phyloP scores from a whole-genome alignment of 192 early-diverging fungal genomes.

The Anaeromyces robustus region DNA sequence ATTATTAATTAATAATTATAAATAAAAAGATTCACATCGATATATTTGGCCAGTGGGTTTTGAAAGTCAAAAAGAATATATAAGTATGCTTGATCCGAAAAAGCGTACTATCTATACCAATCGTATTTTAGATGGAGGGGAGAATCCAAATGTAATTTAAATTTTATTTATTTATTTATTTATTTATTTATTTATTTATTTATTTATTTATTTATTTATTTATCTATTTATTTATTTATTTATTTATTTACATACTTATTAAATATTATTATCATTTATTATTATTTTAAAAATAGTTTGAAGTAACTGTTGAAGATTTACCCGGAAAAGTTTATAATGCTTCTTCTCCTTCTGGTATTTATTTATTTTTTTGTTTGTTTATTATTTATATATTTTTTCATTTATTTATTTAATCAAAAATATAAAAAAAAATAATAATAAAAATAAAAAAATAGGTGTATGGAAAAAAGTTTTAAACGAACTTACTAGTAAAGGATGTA shows the following conservation, averaged over 20 bases:
- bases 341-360: conserved; percentile 20
- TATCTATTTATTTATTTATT: no score
- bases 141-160: neutral
- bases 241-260: neutral
- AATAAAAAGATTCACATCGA: conserved; percentile 14
- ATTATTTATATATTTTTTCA: no score
- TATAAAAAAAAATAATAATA: no score
- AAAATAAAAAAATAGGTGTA: conserved; percentile 36
- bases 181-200: no score
- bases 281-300: conserved; percentile 20
- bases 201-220: no score
- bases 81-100: conserved; percentile 32
- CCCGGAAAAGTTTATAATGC: conserved; percentile 36
- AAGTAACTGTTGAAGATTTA: conserved; percentile 51
- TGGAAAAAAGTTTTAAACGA: conserved; percentile 50
- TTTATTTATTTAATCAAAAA: no score
- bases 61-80: conserved; percentile 39
- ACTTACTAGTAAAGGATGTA: conserved; percentile 34
- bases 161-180: no score
- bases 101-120: conserved; percentile 38
- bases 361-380: no score
- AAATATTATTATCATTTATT: neutral
- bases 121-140: conserved; percentile 52
- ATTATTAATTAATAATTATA: no score
- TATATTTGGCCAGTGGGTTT: conserved; percentile 59